These are phyloP conservation scores for Lyophyllum decastes DNA, from an alignment of 768 basidiomycete species.

Conservation along the genomic window DNA sequence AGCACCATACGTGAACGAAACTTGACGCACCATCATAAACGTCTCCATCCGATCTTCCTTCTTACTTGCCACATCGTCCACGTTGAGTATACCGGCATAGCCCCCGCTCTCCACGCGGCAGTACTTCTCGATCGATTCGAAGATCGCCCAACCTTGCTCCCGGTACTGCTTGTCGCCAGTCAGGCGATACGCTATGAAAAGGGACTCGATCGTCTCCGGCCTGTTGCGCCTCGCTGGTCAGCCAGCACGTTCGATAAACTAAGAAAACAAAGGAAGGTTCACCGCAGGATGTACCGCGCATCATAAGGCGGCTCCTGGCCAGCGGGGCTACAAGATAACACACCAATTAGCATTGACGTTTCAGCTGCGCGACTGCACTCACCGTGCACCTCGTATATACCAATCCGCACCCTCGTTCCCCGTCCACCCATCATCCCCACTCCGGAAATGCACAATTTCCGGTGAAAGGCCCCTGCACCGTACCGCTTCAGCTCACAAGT, in stretches of 20 bases:
- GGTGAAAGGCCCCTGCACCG: conserved; percentile 72
- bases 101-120: conserved; percentile 80
- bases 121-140: conserved; percentile 85
- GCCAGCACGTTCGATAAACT: not conserved
- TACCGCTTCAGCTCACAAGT: not conserved
- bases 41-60: conserved; percentile 95
- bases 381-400: conserved; percentile 86
- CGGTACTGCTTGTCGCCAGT: conserved; percentile 86
- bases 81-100: conserved; percentile 84
- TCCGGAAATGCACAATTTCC: conserved; percentile 86
- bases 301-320: conserved; percentile 59
- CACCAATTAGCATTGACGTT: not conserved
- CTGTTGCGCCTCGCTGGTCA: not conserved
- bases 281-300: conserved; percentile 90
- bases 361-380: conserved; percentile 15
- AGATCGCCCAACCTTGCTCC: conserved; percentile 86
- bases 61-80: conserved; percentile 69
- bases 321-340: conserved; percentile 21
- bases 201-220: conserved; percentile 22
- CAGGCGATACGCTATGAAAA: conserved; percentile 88
- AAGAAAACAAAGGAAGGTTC: conserved; percentile 15
- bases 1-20: not conserved
- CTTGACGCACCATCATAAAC: conserved; percentile 75
- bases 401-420: conserved; percentile 59
- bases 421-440: conserved; percentile 45